These are phyloP conservation scores for Alternaria brassicicola DNA, from an alignment of 2,329 filamentous ascomycete species.

Conservation along the genomic window DNA sequence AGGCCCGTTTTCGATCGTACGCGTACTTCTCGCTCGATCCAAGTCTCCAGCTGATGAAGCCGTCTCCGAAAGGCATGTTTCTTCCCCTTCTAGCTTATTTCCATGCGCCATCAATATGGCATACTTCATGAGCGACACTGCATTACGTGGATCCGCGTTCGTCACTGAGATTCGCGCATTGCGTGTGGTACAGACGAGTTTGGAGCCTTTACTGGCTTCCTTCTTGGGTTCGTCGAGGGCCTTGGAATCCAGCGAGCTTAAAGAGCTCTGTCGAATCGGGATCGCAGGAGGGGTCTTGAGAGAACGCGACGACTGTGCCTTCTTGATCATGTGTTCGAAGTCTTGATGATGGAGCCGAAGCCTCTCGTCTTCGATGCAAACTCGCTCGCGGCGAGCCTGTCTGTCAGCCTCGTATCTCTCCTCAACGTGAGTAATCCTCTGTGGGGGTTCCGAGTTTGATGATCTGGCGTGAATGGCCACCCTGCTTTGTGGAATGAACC, in stretches of 20 bases:
- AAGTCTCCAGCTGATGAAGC: neutral
- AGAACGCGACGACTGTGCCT: neutral
- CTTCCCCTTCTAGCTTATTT: neutral
- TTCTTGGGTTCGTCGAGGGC: neutral
- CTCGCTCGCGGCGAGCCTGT: neutral
- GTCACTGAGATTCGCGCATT: neutral
- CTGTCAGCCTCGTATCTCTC: neutral
- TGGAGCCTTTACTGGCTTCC: neutral
- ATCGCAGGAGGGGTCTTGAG: neutral
- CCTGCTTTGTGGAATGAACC: constrained; percentile 1
- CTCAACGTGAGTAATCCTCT: neutral
- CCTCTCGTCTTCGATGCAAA: neutral
- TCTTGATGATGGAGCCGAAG: neutral
- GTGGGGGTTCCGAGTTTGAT: neutral
- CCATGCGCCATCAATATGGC: constrained; percentile 6
- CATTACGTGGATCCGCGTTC: neutral
- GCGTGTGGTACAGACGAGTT: neutral
- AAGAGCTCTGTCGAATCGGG: constrained; percentile 35
- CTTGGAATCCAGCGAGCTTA: neutral
- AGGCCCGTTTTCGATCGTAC: neutral
- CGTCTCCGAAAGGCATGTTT: neutral
- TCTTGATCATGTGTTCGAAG: neutral
- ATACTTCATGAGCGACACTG: constrained; percentile 10
- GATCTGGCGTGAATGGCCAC: neutral
- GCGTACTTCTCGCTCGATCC: neutral